Base-by-base conservation (phyloP, 345 rosid species). In the Noccaea caerulescens region DNA sequence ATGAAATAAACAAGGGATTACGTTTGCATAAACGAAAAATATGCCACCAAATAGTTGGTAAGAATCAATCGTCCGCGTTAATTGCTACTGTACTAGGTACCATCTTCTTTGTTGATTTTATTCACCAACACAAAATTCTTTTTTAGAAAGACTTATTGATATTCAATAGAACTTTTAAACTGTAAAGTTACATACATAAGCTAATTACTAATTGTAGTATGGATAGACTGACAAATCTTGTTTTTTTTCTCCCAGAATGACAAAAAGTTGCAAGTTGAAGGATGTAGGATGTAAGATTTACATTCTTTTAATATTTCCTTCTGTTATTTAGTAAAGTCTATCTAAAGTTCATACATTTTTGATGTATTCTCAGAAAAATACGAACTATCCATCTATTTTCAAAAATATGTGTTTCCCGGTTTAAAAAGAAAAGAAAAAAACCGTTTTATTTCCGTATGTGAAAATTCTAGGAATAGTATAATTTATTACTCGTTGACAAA, bases 401-500 rank as follows among this genome's bases (percentile, higher is more conserved):
- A 0, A 59, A 6, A 45, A 41, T 32, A n/a, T 8, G 13, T 43
- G 51, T 42, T 42, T 2, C 23, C 23, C 23, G 23, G 23, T 1
- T 20, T 20, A 20, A 20, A 20, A 16, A 12, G 18, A 32, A 43
- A 14, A n/a, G n/a, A 8, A 43, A 18, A 5, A 33, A 20, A 20
- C 1, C 12, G 3, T 11, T 4, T 10, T 5, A 36, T 36, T 56
- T 14, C 3, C 7, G 10, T 30, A 27, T 37, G 36, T 36, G 18
- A 10, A 66, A 39, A 6, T 8, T 8, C 12, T 10, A 55, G 8
- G 13, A 59, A 25, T 38, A 41, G 33, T 10, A 4, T 10, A 16
- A 58, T 13, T 30, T 60, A 6, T 33, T 16, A 18, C 30, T 6
- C 38, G 56, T 62, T 72, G 69, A 23, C 62, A 18, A 39, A 50